Conservation (phyloP, 2,329 filamentous ascomycete genomes). For the Apiospora sp. region DNA sequence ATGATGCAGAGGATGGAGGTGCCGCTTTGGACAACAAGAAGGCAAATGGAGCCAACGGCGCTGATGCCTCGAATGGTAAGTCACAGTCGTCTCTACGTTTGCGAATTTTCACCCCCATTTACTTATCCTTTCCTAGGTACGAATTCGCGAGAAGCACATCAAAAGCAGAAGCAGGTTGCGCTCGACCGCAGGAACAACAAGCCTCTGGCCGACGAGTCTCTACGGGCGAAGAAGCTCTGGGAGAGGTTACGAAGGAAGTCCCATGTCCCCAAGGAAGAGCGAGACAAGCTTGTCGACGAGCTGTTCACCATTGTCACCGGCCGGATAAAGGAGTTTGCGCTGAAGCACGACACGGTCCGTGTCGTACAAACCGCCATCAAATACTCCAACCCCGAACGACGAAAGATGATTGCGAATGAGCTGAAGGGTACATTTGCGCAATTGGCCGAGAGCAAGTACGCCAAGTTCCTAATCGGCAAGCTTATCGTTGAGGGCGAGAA, state of each 20-base stretch:
- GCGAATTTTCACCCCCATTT: background rate
- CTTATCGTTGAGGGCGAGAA: constrained; percentile 90
- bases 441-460: constrained; percentile 93
- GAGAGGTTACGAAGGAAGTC: constrained; percentile 92
- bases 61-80: constrained; percentile 42
- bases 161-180: constrained; percentile 88
- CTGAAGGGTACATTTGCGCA: constrained; percentile 84
- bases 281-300: constrained; percentile 86
- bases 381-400: constrained; percentile 86
- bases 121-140: constrained; percentile 53
- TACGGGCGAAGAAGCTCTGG: constrained; percentile 95
- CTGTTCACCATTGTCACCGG: constrained; percentile 92
- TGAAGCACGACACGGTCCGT: constrained; percentile 98
- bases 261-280: constrained; percentile 88
- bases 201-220: constrained; percentile 88
- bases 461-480: constrained; percentile 97
- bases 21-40: constrained; percentile 52
- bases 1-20: constrained; percentile 63
- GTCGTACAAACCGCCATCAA: constrained; percentile 97
- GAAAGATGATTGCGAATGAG: constrained; percentile 86
- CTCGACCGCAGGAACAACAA: constrained; percentile 92
- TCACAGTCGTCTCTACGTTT: background rate
- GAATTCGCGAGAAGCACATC: constrained; percentile 85
- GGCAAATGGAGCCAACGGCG: constrained; percentile 34
- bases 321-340: constrained; percentile 91